Percentiles rank a stretch among this genome's conserved stretches.
Evolutionary conservation across 73 alveolate genomes (phyloP).

Genomic region (Effrenium voratum): DNA sequence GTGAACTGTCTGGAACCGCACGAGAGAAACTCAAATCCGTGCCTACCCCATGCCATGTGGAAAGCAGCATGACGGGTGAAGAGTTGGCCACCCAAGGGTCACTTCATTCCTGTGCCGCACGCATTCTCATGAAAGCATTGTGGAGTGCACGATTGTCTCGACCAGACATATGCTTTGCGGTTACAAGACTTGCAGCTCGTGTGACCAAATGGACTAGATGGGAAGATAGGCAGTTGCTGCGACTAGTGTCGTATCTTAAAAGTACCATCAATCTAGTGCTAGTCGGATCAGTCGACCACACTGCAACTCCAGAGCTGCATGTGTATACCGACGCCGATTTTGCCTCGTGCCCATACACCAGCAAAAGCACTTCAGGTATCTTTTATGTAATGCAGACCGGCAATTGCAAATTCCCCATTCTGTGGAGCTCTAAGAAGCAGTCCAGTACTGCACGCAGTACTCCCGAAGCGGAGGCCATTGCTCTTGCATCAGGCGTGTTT

Average conservation of each 20-base stretch:
- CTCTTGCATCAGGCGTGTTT: conserved; percentile 18
- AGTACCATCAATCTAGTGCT: not conserved
- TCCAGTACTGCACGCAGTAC: conserved; percentile 28
- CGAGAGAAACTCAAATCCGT: not conserved
- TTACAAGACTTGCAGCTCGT: conserved; percentile 3
- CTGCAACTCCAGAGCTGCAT: not conserved
- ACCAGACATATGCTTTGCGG: not conserved
- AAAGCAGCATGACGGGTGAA: conserved; percentile 9
- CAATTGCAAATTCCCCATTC: not conserved
- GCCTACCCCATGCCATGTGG: not conserved
- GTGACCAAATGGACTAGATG: conserved; percentile 39
- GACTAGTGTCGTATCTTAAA: conserved; percentile 30
- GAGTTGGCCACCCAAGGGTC: not conserved
- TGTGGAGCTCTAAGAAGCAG: conserved; percentile 32
- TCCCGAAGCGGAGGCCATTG: conserved; percentile 47
- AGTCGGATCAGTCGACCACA: not conserved
- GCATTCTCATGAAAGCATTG: not conserved
- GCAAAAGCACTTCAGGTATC: conserved; percentile 45
- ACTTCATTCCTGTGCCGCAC: not conserved
- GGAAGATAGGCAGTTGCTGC: conserved; percentile 47
- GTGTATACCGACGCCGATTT: conserved; percentile 44
- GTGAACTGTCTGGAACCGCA: conserved; percentile 7
- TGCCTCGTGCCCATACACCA: conserved; percentile 22
- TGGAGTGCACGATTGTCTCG: conserved; percentile 7
- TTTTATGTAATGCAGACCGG: conserved; percentile 1